Base-by-base conservation (phyloP, 169 alveolate genomes). In the Eimeria zaria region DNA sequence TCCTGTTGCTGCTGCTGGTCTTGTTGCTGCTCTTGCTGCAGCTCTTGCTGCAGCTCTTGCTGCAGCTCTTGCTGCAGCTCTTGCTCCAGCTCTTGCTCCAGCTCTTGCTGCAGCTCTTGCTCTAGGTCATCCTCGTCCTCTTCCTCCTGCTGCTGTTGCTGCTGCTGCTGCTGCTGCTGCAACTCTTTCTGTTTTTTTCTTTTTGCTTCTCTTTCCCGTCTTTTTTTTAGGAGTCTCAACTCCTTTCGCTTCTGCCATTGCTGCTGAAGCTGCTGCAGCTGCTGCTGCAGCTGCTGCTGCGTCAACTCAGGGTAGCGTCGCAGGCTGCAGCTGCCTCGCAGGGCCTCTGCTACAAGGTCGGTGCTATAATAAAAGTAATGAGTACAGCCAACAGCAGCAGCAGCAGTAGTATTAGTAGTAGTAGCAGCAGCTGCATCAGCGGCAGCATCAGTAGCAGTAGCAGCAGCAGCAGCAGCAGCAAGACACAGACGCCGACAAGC, bases 271-370 rank as follows among this genome's bases (percentile, higher is more conserved):
- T 81, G 89, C 89, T 81, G 89, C 73, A 81, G 89, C 89, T 81
- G 89, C 89, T 81, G 48, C 73, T 81, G 89, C 89, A 81, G 89
- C 89, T 81, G 89, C 89, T 81, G 53, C 89, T 81, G n/a, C 41
- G 89, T 48, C 30, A 81, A 71, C 48, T 81, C 41, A 20, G 89
- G 89, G 58, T 81, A 81, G 73, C 89, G 69, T 48, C 89, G 20
- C 30, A 81, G 14, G 89, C 73, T 51, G 89, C 89, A 81, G 71
- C 89, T 81, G 51, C 89, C 89, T 20, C 89, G 39, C 20, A 81
- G 11, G 8, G 64, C 27, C 44, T 81, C 89, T 24, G 89, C 33
- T 0, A 81, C 44, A 36, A 81, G 89, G 46, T 33, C 7, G 14
- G 89, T 48, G 44, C 73, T 24, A 24, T 30, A 81, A 27, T 24